These are phyloP conservation scores for Cutaneotrichosporon sp. DNA, from an alignment of 1,284 basidiomycete genomes.

Conservation along the genomic window DNA sequence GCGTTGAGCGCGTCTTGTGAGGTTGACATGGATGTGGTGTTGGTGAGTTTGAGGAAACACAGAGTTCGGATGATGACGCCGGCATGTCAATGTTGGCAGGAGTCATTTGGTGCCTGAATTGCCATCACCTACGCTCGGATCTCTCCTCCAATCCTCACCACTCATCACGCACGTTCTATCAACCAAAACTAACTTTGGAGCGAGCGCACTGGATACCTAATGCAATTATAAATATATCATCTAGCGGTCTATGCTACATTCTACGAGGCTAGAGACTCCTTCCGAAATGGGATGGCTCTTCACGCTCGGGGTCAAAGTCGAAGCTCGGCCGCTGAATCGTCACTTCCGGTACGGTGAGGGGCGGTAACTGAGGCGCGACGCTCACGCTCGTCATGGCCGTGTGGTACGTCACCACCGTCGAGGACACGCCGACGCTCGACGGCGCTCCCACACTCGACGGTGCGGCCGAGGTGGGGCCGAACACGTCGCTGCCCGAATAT, in stretches of 20 bases:
- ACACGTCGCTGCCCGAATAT: constrained; percentile 11
- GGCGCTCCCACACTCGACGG: not conserved
- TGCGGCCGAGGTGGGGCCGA: constrained; percentile 9
- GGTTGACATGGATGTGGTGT: constrained; percentile 1
- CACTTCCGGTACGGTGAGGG: constrained; percentile 13
- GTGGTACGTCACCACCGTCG: not conserved
- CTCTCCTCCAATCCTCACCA: not conserved
- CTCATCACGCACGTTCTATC: not conserved
- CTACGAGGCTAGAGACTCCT: not conserved
- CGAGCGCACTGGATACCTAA: no score
- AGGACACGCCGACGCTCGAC: not conserved
- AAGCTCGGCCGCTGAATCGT: constrained; percentile 23
- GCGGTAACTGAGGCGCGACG: not conserved
- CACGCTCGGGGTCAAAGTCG: constrained; percentile 10
- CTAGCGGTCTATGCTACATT: not conserved
- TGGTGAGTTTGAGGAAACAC: not conserved
- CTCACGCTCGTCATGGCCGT: not conserved
- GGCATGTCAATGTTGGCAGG: not conserved
- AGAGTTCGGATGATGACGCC: not conserved
- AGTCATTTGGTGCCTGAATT: not conserved
- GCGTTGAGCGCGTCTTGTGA: not conserved
- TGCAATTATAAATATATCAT: not conserved
- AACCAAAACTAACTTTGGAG: no score
- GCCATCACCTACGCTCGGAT: not conserved
- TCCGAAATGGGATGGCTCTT: not conserved